phyloP scores from a whole-genome alignment of 2,329 filamentous ascomycete species.

The Cercospora sojina region DNA sequence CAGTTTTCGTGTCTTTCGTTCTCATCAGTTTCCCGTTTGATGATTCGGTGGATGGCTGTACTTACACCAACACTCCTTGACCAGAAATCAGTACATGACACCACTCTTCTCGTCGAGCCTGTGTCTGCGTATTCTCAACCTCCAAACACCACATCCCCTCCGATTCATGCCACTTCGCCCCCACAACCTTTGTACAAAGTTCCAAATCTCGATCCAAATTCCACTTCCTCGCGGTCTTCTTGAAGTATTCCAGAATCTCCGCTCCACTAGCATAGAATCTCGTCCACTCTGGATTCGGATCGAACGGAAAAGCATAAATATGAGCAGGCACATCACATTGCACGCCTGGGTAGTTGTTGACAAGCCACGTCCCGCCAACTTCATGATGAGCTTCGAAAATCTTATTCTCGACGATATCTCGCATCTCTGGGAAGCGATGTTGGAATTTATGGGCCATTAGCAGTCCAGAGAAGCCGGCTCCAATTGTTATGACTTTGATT shows the following conservation, averaged over 20 bases:
- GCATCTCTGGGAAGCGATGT: constrained; percentile 6
- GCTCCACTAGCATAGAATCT: constrained; percentile 41
- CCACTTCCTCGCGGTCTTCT: constrained; percentile 40
- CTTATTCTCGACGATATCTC: neutral
- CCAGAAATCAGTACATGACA: neutral
- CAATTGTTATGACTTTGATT: constrained; percentile 13
- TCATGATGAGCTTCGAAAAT: constrained; percentile 11
- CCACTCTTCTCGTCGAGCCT: neutral
- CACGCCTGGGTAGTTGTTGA: constrained; percentile 11
- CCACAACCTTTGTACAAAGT: constrained; percentile 23
- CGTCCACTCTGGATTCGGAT: constrained; percentile 17
- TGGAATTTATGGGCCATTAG: constrained; percentile 8
- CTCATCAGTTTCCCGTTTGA: neutral
- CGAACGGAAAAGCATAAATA: constrained; percentile 15
- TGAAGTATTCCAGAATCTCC: constrained; percentile 45
- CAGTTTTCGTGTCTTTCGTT: neutral
- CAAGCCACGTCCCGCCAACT: constrained; percentile 13
- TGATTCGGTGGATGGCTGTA: neutral
- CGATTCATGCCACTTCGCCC: constrained; percentile 16
- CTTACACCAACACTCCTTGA: neutral
- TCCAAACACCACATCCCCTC: constrained; percentile 17
- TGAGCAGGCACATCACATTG: constrained; percentile 12
- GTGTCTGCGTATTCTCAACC: neutral
- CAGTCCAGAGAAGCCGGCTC: constrained; percentile 15
- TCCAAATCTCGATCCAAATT: constrained; percentile 41